Percentiles rank a stretch among this genome's conserved stretches.
Conservation (phyloP, 257 asterid genomes). For the Solanum bulbocastanum region DNA sequence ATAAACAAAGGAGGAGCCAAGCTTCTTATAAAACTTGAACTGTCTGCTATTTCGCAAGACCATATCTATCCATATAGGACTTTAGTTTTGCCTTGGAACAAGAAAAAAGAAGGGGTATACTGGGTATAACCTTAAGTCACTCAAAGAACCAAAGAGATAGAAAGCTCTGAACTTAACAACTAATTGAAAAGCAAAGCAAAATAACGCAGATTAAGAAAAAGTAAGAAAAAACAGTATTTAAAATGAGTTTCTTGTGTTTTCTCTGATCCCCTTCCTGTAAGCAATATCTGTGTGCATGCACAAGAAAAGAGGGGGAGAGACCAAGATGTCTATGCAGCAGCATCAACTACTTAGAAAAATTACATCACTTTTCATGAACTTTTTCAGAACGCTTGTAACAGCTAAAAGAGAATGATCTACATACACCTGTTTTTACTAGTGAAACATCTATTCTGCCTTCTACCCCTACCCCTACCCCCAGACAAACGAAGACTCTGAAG, state of each 20-base stretch:
- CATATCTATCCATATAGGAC: not conserved
- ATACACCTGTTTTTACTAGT: not conserved
- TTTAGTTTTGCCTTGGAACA: not conserved
- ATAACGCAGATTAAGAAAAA: not conserved
- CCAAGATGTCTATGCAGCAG: not conserved
- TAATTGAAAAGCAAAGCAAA: not conserved
- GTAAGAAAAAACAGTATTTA: not conserved
- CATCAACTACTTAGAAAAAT: not conserved
- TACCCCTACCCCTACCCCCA: not conserved
- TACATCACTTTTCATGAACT: not conserved
- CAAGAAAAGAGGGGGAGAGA: not conserved
- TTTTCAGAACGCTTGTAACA: not conserved
- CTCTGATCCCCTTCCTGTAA: not conserved
- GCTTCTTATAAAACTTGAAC: not conserved
- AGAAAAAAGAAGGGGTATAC: not conserved
- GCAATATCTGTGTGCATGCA: not conserved
- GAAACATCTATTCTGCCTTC: not conserved
- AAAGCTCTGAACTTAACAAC: not conserved
- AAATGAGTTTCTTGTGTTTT: not conserved
- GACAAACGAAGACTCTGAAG: not conserved
- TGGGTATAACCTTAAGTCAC: not conserved
- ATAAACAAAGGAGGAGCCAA: not conserved
- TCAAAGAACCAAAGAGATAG: not conserved
- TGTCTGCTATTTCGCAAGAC: not conserved
- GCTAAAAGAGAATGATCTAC: not conserved